Percentiles rank a stretch among this genome's conserved stretches.
These are phyloP conservation scores for Kwoniella mangroviensis DNA, from an alignment of 768 basidiomycete genomes.

Conservation along the genomic window DNA sequence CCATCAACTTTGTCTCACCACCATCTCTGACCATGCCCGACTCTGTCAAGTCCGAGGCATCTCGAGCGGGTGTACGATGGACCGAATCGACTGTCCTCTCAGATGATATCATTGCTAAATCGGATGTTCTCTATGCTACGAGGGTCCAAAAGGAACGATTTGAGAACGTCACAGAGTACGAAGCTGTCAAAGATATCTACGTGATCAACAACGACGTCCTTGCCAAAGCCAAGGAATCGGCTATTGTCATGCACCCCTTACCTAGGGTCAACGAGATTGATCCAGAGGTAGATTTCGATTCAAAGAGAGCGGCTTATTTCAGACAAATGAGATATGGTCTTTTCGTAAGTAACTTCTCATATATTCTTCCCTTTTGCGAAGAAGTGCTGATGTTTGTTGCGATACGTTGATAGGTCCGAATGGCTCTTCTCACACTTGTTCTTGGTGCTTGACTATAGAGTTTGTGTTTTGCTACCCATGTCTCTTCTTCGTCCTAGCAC, in stretches of 20 bases:
- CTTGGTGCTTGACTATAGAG: slow-evolving; percentile 56
- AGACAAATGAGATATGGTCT: slow-evolving; percentile 98
- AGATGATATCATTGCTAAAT: slow-evolving; percentile 86
- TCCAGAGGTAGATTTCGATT: slow-evolving; percentile 96
- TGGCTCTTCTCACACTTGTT: slow-evolving; percentile 78
- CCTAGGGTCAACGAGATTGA: slow-evolving; percentile 97
- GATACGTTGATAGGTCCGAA: slow-evolving; percentile 65
- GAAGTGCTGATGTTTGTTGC: slow-evolving; percentile 8
- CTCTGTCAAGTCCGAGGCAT: slow-evolving; percentile 77
- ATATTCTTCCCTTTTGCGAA: background rate
- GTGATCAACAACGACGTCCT: slow-evolving; percentile 92
- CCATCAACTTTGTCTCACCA: slow-evolving; percentile 94
- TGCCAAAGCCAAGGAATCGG: slow-evolving; percentile 88
- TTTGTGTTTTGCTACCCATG: background rate
- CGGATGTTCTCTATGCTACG: slow-evolving; percentile 96
- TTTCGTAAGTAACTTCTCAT: slow-evolving; percentile 70
- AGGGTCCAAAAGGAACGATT: slow-evolving; percentile 96
- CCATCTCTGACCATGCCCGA: slow-evolving; percentile 85
- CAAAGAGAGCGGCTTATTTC: slow-evolving; percentile 92
- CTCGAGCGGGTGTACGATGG: slow-evolving; percentile 79
- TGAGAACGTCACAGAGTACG: slow-evolving; percentile 77
- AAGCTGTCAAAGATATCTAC: slow-evolving; percentile 87
- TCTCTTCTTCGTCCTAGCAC: background rate
- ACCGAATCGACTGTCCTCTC: slow-evolving; percentile 76
- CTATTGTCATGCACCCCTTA: slow-evolving; percentile 99